Evolutionary conservation across 1,284 basidiomycete species (phyloP).

Genomic region (Rhodotorula glutinis): DNA sequence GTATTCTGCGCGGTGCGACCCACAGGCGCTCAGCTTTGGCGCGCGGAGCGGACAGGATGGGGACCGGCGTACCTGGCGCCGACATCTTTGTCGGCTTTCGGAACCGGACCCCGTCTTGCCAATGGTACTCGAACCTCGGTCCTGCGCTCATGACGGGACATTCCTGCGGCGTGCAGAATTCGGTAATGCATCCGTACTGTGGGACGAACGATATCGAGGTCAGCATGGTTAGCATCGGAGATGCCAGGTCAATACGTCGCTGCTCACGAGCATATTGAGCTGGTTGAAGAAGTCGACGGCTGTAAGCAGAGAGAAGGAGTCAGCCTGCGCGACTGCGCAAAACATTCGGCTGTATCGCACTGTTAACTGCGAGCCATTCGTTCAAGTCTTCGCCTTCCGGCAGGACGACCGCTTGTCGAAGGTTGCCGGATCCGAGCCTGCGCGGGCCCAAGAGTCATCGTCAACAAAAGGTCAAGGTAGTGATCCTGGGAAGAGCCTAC

Average conservation of each 20-base stretch:
- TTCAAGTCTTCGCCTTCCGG: constrained; percentile 92
- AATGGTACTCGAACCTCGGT: constrained; percentile 87
- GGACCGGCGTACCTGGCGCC: constrained; percentile 57
- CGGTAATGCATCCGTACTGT: constrained; percentile 83
- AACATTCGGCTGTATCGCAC: constrained; percentile 54
- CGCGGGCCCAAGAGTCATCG: too few relatives aligned
- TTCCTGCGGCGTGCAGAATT: constrained; percentile 93
- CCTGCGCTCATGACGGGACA: constrained; percentile 99
- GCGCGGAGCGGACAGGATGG: too few relatives aligned
- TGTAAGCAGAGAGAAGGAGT: neutral
- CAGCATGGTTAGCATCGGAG: too few relatives aligned
- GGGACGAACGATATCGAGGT: neutral
- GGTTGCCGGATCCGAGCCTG: constrained; percentile 74
- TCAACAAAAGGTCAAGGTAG: too few relatives aligned
- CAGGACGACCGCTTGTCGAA: constrained; percentile 80
- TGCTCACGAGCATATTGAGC: constrained; percentile 43
- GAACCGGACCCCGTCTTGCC: constrained; percentile 92
- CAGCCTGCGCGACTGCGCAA: neutral
- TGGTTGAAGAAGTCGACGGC: constrained; percentile 47
- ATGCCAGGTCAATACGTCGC: neutral
- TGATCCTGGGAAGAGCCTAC: too few relatives aligned
- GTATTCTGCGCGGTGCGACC: constrained; percentile 60
- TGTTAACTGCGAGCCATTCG: constrained; percentile 95
- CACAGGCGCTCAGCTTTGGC: neutral
- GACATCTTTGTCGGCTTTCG: constrained; percentile 90